phyloP scores from a whole-genome alignment of 225 moss, liverwort and hornwort genomes.

The Pseudoscleropodium purum region DNA sequence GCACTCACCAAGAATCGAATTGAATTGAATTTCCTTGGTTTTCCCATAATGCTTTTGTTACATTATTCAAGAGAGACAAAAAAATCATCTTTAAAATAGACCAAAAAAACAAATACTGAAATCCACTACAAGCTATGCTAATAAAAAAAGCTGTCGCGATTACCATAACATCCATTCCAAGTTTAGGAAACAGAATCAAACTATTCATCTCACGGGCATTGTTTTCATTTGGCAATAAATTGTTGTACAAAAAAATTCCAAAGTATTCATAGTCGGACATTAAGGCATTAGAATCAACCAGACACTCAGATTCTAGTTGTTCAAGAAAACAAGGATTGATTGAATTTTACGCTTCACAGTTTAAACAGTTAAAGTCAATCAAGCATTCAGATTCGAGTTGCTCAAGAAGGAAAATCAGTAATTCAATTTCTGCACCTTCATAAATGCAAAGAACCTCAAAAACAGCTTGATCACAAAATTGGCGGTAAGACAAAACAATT shows the following conservation, averaged over 20 bases:
- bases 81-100: neutral
- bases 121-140: neutral
- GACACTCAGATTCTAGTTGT: neutral
- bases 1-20: neutral
- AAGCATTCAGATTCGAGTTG: neutral
- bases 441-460: neutral
- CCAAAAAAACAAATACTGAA: neutral
- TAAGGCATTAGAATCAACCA: neutral
- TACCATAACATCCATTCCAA: neutral
- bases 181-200: neutral
- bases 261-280: neutral
- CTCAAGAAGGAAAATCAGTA: neutral
- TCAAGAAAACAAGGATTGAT: neutral
- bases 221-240: neutral
- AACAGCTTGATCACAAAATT: neutral
- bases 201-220: neutral
- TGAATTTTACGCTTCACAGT: neutral
- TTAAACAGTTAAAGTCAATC: neutral
- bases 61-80: neutral
- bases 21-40: neutral
- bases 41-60: neutral
- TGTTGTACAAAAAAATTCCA: neutral
- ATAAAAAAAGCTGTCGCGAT: neutral
- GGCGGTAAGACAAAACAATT: neutral
- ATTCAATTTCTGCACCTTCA: neutral